These are phyloP conservation scores for Datura wrightii DNA, from an alignment of 257 asterid genomes.

Conservation along the genomic window DNA sequence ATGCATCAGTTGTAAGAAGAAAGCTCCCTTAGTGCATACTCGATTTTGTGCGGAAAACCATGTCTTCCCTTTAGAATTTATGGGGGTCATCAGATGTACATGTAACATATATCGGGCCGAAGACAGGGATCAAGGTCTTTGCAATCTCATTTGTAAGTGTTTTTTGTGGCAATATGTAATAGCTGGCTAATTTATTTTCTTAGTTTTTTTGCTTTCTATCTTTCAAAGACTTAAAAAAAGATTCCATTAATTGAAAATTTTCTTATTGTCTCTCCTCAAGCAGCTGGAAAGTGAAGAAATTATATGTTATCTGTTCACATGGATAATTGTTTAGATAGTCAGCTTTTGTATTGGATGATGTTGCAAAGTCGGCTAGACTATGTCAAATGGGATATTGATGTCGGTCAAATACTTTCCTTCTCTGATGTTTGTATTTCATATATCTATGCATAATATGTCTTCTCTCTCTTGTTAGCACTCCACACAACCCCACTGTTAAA, in stretches of 20 bases:
- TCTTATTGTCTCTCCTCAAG: background rate
- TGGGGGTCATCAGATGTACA: slow-evolving; percentile 4
- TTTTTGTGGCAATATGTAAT: slow-evolving; percentile 1
- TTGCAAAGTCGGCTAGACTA: slow-evolving; percentile 2
- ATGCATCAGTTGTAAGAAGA: slow-evolving; percentile 22
- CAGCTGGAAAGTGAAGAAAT: background rate
- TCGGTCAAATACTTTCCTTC: background rate
- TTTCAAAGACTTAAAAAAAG: background rate
- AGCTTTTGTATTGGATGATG: slow-evolving; percentile 12
- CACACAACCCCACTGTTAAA: background rate
- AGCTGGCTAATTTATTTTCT: background rate
- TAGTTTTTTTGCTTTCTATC: background rate
- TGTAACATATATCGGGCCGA: background rate
- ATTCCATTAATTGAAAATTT: background rate
- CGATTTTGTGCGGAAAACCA: background rate
- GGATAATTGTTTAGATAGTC: background rate
- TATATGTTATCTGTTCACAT: background rate
- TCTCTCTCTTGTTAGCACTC: background rate
- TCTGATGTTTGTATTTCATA: slow-evolving; percentile 1
- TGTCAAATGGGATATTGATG: slow-evolving; percentile 7
- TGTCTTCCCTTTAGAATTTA: background rate
- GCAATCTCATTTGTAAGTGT: background rate
- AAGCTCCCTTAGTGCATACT: background rate
- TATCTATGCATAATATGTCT: background rate
- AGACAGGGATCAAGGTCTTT: background rate